These are phyloP conservation scores for Fusarium sp. DNA, from an alignment of 2,329 filamentous ascomycete genomes.

Conservation along the genomic window DNA sequence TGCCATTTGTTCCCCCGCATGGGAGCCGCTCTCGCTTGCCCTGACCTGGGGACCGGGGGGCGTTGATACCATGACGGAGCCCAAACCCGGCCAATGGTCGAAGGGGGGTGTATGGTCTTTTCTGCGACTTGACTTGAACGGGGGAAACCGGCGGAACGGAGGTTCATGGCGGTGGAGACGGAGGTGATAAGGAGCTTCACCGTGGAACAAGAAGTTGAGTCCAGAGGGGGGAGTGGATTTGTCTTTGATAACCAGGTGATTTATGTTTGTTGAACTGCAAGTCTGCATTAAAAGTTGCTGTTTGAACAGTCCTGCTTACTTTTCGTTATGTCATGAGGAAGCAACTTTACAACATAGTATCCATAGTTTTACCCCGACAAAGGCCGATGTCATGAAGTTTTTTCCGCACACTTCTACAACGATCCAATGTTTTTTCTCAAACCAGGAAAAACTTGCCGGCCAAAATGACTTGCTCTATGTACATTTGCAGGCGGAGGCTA, in stretches of 20 bases:
- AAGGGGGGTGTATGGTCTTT: constrained; percentile 27
- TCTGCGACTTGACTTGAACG: background rate
- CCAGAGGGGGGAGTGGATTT: background rate
- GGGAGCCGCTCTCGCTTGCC: constrained; percentile 40
- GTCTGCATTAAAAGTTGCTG: background rate
- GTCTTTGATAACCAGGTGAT: constrained; percentile 1
- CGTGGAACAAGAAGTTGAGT: background rate
- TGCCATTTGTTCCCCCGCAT: constrained; percentile 38
- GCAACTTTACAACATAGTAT: constrained; percentile 28
- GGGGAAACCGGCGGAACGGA: constrained; percentile 33
- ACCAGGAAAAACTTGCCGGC: background rate
- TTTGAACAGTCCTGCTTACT: background rate
- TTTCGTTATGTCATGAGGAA: constrained; percentile 32
- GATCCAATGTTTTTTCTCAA: background rate
- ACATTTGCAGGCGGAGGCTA: background rate
- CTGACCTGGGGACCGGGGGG: background rate
- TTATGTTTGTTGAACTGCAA: background rate
- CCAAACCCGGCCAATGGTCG: constrained; percentile 15
- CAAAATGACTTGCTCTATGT: constrained; percentile 8
- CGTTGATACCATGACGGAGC: background rate
- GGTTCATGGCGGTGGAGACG: constrained; percentile 29
- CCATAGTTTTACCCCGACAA: constrained; percentile 20
- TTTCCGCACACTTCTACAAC: background rate
- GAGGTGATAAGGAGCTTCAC: constrained; percentile 13
- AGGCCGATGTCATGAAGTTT: constrained; percentile 31